Conservation (phyloP, 495 filamentous ascomycete species). For the Tuber borchii region DNA sequence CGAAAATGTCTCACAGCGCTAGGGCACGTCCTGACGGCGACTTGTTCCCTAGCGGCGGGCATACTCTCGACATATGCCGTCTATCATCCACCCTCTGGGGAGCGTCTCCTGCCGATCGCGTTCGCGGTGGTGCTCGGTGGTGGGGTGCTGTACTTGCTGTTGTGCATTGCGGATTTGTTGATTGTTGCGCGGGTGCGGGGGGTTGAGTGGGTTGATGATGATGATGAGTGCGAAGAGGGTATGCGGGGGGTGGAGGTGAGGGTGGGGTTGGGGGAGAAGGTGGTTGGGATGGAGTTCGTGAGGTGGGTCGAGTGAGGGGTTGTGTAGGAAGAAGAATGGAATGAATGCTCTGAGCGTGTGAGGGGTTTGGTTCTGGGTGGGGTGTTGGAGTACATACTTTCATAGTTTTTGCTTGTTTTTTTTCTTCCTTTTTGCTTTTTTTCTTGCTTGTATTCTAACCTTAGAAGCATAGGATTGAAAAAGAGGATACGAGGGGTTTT, state of each 20-base stretch:
- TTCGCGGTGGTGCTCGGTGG: too few species aligned
- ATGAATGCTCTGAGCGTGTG: background rate
- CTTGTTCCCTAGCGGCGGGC: background rate
- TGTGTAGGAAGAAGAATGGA: background rate
- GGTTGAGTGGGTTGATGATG: background rate
- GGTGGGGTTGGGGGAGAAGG: too few species aligned
- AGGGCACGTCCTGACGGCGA: background rate
- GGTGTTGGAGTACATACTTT: too few species aligned
- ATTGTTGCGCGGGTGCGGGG: background rate
- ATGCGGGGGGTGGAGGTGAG: background rate
- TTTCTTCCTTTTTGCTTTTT: too few species aligned
- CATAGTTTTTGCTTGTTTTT: too few species aligned
- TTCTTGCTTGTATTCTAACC: background rate
- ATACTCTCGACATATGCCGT: too few species aligned
- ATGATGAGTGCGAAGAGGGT: background rate
- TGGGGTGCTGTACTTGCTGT: background rate
- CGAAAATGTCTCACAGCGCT: too few species aligned
- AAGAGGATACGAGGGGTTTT: background rate
- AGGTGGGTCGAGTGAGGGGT: background rate
- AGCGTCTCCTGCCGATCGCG: too few species aligned
- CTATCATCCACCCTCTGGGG: too few species aligned
- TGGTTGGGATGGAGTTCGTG: background rate
- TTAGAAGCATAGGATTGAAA: background rate
- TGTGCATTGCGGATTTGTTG: background rate
- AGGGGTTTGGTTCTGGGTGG: background rate